Base-by-base conservation (phyloP, 768 basidiomycete genomes). In the Mycena maculata region DNA sequence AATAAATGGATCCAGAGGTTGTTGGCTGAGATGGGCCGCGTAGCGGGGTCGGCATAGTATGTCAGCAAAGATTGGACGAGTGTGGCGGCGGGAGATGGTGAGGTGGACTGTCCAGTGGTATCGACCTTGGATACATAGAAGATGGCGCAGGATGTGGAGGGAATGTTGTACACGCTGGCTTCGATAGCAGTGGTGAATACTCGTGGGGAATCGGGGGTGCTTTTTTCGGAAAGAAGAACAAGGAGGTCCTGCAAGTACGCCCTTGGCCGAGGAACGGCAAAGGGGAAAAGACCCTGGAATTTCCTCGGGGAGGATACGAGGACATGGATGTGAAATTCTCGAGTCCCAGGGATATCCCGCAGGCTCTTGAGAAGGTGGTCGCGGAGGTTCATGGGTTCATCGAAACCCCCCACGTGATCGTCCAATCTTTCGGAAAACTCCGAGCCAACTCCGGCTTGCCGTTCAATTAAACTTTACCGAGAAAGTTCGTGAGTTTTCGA, bases 61-160 rank as follows among this genome's bases (percentile, higher is more conserved):
- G 70, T 61, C 16, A 98, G 69, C 62, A 98, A 84, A 0, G 90
- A 81, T 22, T 84, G 82, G 47, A 94, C 88, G 58, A 98, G 87
- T 15, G 84, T 75, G 5, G 86, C 79, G 2, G 95, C 95, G 4
- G 93, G 92, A 42, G 90, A 87, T 0, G 90, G 92, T 5, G 77
- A 68, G 28, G 73, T 76, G 11, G 83, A 86, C 76, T 96, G 90
- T 0, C 96, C 96, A 0, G 96, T 94, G 13, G 95, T 90, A 77
- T 99, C 98, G 58, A 98, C 90, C 80, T 99, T 99, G 53, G 94
- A 93, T 56, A 99, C 84, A 77, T 99, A 98, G 33, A 99, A 78
- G 36, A 98, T 85, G 4, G 88, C 88, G 60, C 87, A 86, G 2
- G 84, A 82, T 2, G 93, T 91, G 5, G 86, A 70, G 3, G 94